Percentiles rank a stretch among this genome's conserved stretches.
phyloP scores from a whole-genome alignment of 192 early-diverging fungal species.

The Backusella tuberculispora region DNA sequence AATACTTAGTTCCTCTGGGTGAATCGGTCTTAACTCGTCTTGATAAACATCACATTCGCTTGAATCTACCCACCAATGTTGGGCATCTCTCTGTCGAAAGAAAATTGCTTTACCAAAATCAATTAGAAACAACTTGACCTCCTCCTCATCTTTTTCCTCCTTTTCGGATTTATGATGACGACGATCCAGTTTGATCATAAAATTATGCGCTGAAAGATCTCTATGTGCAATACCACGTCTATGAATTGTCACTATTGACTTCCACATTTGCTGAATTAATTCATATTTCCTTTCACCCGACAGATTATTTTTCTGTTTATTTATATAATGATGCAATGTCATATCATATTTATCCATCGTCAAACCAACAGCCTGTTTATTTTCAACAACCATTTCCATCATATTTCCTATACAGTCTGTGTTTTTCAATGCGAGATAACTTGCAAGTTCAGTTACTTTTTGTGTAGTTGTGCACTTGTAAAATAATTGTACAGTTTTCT shows the following conservation, averaged over 20 bases:
- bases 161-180: neutral
- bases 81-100: slow-evolving; percentile 41
- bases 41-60: slow-evolving; percentile 28
- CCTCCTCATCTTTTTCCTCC: slow-evolving; percentile 42
- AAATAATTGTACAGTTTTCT: slow-evolving; percentile 56
- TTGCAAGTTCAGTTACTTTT: slow-evolving; percentile 51
- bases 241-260: slow-evolving; percentile 52
- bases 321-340: slow-evolving; percentile 54
- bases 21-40: slow-evolving; percentile 38
- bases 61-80: slow-evolving; percentile 49
- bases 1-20: slow-evolving; percentile 41
- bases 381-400: slow-evolving; percentile 50
- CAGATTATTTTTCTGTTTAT: slow-evolving; percentile 46
- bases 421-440: slow-evolving; percentile 45
- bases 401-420: slow-evolving; percentile 54
- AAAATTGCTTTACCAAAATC: slow-evolving; percentile 67
- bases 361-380: slow-evolving; percentile 52
- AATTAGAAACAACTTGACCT: slow-evolving; percentile 52
- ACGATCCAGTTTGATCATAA: slow-evolving; percentile 50
- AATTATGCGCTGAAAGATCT: slow-evolving; percentile 61
- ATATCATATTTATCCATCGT: slow-evolving; percentile 58
- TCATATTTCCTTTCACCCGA: slow-evolving; percentile 51
- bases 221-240: slow-evolving; percentile 58
- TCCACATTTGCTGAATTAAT: slow-evolving; percentile 53
- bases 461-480: slow-evolving; percentile 56